Evolutionary conservation across 1,284 basidiomycete species (phyloP).

Genomic region (Spongiforma sp.): DNA sequence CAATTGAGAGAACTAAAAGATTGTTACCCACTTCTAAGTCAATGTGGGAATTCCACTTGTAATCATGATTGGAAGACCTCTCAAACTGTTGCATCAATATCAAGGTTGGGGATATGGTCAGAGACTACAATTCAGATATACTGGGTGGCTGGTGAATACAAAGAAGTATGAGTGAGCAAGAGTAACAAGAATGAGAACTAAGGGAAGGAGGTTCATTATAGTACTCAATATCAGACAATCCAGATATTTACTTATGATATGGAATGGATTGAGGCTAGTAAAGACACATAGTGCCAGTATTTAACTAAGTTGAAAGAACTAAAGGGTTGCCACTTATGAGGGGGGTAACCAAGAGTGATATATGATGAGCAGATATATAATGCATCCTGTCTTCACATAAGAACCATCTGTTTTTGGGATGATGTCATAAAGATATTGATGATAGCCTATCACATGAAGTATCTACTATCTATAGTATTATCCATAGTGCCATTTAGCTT

Average conservation of each 20-base stretch:
- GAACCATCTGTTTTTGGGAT: neutral
- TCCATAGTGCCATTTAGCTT: neutral
- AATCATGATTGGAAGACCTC: no score
- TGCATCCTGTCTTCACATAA: neutral
- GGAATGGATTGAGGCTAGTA: neutral
- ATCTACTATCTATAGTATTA: neutral
- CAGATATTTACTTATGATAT: neutral
- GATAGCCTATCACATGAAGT: neutral
- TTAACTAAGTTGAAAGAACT: neutral
- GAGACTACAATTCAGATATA: no score
- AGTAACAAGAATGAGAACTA: neutral
- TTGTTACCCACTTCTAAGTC: no score
- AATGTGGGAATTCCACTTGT: no score
- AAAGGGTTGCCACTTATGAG: neutral
- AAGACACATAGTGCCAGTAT: neutral
- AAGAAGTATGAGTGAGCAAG: neutral
- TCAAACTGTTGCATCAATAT: no score
- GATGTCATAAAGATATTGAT: neutral
- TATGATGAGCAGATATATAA: neutral
- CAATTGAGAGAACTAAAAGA: no score
- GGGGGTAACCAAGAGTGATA: neutral
- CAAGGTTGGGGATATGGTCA: no score
- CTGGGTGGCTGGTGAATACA: no score
- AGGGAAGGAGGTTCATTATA: no score
- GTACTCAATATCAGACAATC: no score